Evolutionary conservation across 495 filamentous ascomycete genomes (phyloP).

Genomic region (Tuber brumale): DNA sequence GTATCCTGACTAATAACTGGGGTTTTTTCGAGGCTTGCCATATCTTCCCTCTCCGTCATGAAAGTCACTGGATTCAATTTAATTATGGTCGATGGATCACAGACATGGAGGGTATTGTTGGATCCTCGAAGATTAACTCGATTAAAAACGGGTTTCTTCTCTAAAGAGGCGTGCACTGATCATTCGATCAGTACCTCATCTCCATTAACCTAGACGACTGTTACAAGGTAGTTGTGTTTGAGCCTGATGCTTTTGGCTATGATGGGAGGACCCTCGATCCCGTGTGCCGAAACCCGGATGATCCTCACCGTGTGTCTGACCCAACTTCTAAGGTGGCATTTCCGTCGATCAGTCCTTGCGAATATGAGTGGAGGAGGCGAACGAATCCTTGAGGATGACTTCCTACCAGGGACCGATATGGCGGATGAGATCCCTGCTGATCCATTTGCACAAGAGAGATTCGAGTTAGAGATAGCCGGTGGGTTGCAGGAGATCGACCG

Average conservation of each 20-base stretch:
- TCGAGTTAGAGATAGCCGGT: no score
- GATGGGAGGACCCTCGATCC: constrained; percentile 32
- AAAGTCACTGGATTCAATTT: constrained; percentile 6
- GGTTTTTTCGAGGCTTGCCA: not conserved
- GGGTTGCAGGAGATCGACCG: no score
- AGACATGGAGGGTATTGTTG: constrained; percentile 17
- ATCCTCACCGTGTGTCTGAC: constrained; percentile 33
- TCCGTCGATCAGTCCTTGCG: constrained; percentile 19
- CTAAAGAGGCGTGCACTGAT: constrained; percentile 12
- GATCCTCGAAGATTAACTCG: not conserved
- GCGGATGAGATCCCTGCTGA: constrained; percentile 29
- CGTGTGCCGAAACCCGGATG: constrained; percentile 33
- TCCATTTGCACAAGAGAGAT: not conserved
- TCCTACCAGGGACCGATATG: constrained; percentile 37
- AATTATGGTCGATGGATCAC: constrained; percentile 15
- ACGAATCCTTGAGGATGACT: constrained; percentile 41
- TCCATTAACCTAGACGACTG: constrained; percentile 38
- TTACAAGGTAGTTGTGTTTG: constrained; percentile 37
- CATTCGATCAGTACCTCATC: constrained; percentile 22
- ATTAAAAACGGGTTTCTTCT: constrained; percentile 28
- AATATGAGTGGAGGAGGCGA: constrained; percentile 31
- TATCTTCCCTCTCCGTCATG: not conserved
- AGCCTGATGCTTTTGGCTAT: constrained; percentile 10
- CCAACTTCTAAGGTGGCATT: constrained; percentile 40
- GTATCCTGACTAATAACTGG: constrained; percentile 1